A percentile compares a stretch with the other conserved stretches of the same genome.
Evolutionary conservation across 441 rosid genomes (phyloP).

Genomic region (Kokia cookei): DNA sequence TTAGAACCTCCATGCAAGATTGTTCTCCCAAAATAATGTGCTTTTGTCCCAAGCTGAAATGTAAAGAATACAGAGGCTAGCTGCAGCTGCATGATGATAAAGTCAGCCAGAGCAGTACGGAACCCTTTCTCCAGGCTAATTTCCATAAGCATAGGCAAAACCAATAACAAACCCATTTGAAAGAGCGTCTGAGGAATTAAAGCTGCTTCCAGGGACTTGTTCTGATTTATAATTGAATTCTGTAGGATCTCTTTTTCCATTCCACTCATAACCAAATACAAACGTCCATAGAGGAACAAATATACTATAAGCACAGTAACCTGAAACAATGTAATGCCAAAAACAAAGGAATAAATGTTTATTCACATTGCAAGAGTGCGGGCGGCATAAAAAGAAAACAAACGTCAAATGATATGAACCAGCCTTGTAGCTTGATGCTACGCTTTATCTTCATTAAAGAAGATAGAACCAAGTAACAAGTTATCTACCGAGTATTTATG

Average conservation of each 20-base stretch:
- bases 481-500: neutral
- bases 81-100: conserved; percentile 93
- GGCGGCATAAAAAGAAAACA: neutral
- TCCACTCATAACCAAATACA: conserved; percentile 97
- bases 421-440: neutral
- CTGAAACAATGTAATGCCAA: conserved; percentile 35
- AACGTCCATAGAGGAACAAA: conserved; percentile 87
- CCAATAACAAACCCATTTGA: conserved; percentile 77
- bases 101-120: conserved; percentile 78
- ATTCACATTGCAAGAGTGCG: neutral
- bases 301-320: conserved; percentile 76
- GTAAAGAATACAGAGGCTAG: conserved; percentile 92
- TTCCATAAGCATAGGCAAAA: conserved; percentile 97
- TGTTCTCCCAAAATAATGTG: conserved; percentile 92
- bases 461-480: neutral
- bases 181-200: conserved; percentile 79
- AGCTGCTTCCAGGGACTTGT: conserved; percentile 77
- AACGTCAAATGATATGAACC: neutral
- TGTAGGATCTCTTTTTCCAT: conserved; percentile 60
- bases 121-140: conserved; percentile 91
- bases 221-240: conserved; percentile 48
- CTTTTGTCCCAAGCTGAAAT: conserved; percentile 96
- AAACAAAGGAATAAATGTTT: neutral
- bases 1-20: conserved; percentile 92
- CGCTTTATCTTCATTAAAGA: neutral